These are phyloP conservation scores for Phialophora verrucosa DNA, from an alignment of 2,329 filamentous ascomycete genomes.

Conservation along the genomic window DNA sequence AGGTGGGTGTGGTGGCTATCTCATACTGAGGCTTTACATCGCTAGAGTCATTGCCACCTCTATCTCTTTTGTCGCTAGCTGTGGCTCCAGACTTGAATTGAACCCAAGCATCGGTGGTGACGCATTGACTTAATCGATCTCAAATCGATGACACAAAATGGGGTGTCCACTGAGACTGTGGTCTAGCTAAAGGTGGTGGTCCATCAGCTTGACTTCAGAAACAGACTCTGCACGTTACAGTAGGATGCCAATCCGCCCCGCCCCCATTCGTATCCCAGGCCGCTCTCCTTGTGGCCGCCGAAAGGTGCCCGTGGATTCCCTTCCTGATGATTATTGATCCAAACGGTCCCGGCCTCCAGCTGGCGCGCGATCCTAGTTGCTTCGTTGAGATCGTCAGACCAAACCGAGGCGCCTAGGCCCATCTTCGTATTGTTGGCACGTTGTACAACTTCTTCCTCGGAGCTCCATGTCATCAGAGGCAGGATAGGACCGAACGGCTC, in stretches of 20 bases:
- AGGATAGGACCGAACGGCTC: conserved; percentile 57
- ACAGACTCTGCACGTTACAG: conserved; percentile 30
- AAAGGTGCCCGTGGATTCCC: conserved; percentile 20
- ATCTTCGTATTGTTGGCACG: not conserved
- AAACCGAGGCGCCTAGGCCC: conserved; percentile 1
- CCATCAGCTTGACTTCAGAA: not conserved
- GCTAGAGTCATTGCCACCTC: too few relatives aligned
- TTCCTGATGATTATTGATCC: conserved; percentile 23
- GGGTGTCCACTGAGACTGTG: too few relatives aligned
- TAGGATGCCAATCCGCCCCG: conserved; percentile 35
- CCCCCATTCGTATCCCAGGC: conserved; percentile 41
- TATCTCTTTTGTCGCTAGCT: too few relatives aligned
- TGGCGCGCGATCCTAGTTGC: conserved; percentile 53
- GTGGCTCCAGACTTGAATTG: too few relatives aligned
- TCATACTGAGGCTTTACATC: too few relatives aligned
- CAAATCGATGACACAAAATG: too few relatives aligned
- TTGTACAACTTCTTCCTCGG: not conserved
- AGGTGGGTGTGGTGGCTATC: too few relatives aligned
- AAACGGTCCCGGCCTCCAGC: conserved; percentile 62
- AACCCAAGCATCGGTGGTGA: too few relatives aligned
- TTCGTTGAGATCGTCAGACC: not conserved
- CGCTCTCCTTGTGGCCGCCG: conserved; percentile 40
- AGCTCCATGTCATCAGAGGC: not conserved
- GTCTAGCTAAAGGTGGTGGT: too few relatives aligned
- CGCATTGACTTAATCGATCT: too few relatives aligned